Evolutionary conservation across 768 basidiomycete species (phyloP).

Genomic region (Serendipita sp.): DNA sequence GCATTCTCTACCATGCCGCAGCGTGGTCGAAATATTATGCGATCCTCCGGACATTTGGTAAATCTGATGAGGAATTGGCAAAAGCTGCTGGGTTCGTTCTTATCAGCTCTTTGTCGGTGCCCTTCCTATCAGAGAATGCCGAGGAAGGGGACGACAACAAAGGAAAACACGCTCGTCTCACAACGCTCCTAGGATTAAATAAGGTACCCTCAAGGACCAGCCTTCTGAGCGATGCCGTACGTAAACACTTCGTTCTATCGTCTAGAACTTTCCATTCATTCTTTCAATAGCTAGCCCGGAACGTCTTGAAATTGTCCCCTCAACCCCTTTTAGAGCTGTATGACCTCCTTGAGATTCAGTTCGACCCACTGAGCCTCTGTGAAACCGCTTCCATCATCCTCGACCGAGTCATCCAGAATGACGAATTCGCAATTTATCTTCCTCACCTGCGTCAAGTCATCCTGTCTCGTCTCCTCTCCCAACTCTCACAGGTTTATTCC

Average conservation of each 20-base stretch:
- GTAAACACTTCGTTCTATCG: slow-evolving; percentile 19
- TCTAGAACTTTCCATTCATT: neutral
- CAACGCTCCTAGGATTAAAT: slow-evolving; percentile 67
- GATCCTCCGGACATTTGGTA: slow-evolving; percentile 53
- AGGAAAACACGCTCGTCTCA: slow-evolving; percentile 61
- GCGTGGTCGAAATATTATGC: slow-evolving; percentile 82
- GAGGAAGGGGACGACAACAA: slow-evolving; percentile 34
- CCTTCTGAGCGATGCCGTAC: slow-evolving; percentile 72
- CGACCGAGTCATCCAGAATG: slow-evolving; percentile 29
- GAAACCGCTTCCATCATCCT: slow-evolving; percentile 65
- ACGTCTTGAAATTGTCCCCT: slow-evolving; percentile 68
- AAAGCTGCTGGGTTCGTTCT: slow-evolving; percentile 82
- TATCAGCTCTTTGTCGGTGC: slow-evolving; percentile 83
- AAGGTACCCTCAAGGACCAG: slow-evolving; percentile 77
- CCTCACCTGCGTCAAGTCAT: slow-evolving; percentile 83
- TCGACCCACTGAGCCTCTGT: slow-evolving; percentile 82
- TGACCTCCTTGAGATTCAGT: slow-evolving; percentile 78
- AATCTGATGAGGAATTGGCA: slow-evolving; percentile 59
- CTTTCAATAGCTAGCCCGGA: slow-evolving; percentile 48
- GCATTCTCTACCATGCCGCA: slow-evolving; percentile 89
- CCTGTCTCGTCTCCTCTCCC: slow-evolving; percentile 76
- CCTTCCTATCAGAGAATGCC: slow-evolving; percentile 46
- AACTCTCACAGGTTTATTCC: slow-evolving; percentile 85
- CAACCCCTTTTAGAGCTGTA: slow-evolving; percentile 61
- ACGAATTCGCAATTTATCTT: slow-evolving; percentile 59